Base-by-base conservation (phyloP, 768 basidiomycete species). In the Calocera cornea region DNA sequence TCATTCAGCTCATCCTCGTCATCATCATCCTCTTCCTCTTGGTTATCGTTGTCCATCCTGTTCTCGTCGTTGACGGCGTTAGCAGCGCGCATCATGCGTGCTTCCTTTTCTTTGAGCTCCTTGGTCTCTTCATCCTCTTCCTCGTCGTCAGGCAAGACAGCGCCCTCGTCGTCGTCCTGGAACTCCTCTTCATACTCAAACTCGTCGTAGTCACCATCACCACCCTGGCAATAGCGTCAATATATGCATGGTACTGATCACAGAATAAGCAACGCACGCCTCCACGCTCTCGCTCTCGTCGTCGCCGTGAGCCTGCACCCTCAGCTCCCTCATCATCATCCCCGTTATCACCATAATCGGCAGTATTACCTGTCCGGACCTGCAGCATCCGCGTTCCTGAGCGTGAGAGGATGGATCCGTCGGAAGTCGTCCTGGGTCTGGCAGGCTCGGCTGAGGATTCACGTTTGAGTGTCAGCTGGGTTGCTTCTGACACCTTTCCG, bases 171-270 rank as follows among this genome's bases (percentile, higher is more conserved):
- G 72, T 94, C 92, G 1, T 89, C 88, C 66, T 70, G 70, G 72
- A 92, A 88, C 19, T 89, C 87, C 72, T 88, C 89, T 72, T 93
- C 90, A 70, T 84, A 93, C 7, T 87, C 81, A 66, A 89, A 82
- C 74, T 94, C 92, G 72, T 94, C 92, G 68, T 89, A 73, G 72
- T 89, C 89, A 5, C 89, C 90, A 70, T 93, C 91, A 22, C 80
- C 86, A 17, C 87, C 89, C 71, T 68, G 10, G 34, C 36, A 0
- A 29, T 41, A 5, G 16, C 1, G 67, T 67, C 27, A 71, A 65
- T 12, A 67, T 27, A 24, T 66, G 66, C 54, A 70, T 64, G 34
- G 19, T 68, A 19, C 10, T 17, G 44, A 24, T n/a, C 1, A 17
- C 41, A 16, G 36, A 38, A 29, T 5, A 33, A 31, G 2, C 14